Evolutionary conservation across 2,329 filamentous ascomycete genomes (phyloP), one percentile per base, ranked within the genome.

Genomic region (Metarhizium brunneum): DNA sequence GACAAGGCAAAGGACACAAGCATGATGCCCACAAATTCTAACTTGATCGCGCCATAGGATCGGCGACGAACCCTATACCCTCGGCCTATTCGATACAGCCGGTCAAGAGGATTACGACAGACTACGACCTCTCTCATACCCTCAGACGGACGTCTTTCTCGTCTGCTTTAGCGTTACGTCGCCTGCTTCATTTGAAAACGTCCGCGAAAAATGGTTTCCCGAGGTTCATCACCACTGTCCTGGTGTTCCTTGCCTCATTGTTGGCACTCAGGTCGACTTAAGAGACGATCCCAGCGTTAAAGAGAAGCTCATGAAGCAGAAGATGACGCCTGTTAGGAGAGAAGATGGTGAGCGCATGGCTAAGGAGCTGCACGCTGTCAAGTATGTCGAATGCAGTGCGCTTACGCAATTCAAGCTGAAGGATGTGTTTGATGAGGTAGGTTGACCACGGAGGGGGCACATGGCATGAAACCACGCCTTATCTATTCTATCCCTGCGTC

Each of bases 71-170:
- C 94, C 94, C 57, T 97, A 97, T 73, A 99, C 94, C 16, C 82
- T 99, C 50, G 94, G 94, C 57, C 82, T 99, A 32, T 99, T 97
- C 70, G 94, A 99, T 85, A 99, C 94, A 42, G 94, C 94, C 60
- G 94, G 94, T 73, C 94, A 99, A 78, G 94, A 99, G 81, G 92
- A 99, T 85, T 97, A 97, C 77, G 94, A 99, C 74, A 88, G 94
- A 66, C 85, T 99, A 61, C 89, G 94, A 68, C 94, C 94, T 50
- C 84, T 97, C 58, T 97, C 94, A 60, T 99, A 99, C 72, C 94
- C 94, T 1, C 94, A 97, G 76, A 97, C 94, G 65, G 94, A 97
- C 69, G 94, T 97, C 62, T 97, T 99, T 78, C 87, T 99, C 58
- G 92, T 99, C 65, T 99, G 94, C 80, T 99, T 97, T 75, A 96